Evolutionary conservation across 2,329 filamentous ascomycete genomes (phyloP).

Genomic region (Dothidotthia symphoricarpi): DNA sequence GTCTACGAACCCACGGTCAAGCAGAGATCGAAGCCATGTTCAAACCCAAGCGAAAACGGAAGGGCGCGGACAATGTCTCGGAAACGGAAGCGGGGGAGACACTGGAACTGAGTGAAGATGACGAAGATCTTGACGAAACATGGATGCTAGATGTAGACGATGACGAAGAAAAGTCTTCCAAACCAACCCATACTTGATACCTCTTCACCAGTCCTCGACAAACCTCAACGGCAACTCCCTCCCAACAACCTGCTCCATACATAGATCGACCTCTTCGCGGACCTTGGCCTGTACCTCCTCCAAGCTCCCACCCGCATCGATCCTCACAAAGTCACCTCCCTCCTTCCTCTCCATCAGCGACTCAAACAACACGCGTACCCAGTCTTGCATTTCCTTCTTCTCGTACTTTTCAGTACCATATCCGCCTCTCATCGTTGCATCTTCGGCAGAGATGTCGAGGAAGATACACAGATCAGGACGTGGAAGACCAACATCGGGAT

Average conservation of each 20-base stretch:
- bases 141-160: conserved; percentile 34
- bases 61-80: conserved; percentile 21
- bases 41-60: conserved; percentile 51
- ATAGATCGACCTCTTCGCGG: conserved; percentile 19
- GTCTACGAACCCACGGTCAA: conserved; percentile 65
- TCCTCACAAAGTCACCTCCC: conserved; percentile 52
- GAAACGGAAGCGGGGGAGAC: conserved; percentile 13
- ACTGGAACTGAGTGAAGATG: conserved; percentile 20
- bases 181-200: neutral
- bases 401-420: conserved; percentile 91
- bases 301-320: conserved; percentile 55
- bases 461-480: conserved; percentile 86
- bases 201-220: conserved; percentile 32
- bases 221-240: conserved; percentile 19
- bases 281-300: conserved; percentile 51
- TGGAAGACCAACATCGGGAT: conserved; percentile 82
- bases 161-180: conserved; percentile 18
- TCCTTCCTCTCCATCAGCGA: conserved; percentile 51
- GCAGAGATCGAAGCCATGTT: conserved; percentile 70
- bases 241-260: conserved; percentile 29
- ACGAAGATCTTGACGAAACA: conserved; percentile 37
- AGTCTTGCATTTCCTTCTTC: conserved; percentile 74
- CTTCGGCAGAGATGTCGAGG: conserved; percentile 72
- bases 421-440: conserved; percentile 74
- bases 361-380: conserved; percentile 72